Percentiles rank a stretch among this genome's conserved stretches.
Evolutionary conservation across 83 land plant genomes (phyloP).

Genomic region (Picea engelmannii): DNA sequence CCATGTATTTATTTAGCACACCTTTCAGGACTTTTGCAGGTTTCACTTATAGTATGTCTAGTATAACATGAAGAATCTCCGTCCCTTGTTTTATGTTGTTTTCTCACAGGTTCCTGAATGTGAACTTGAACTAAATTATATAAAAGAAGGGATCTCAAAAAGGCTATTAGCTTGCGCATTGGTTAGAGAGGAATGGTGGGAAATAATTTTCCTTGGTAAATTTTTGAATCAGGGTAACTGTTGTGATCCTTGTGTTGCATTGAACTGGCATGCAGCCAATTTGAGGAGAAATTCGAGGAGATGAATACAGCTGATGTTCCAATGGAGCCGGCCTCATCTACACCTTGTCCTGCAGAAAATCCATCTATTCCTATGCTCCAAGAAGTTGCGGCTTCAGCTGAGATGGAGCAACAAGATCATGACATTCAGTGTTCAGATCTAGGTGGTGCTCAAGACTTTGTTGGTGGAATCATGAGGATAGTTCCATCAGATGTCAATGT

Average conservation of each 20-base stretch:
- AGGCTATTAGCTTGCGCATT: no score
- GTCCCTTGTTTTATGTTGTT: no score
- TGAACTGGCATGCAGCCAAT: constrained; percentile 52
- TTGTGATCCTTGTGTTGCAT: background rate
- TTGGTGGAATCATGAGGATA: constrained; percentile 79
- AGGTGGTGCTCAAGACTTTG: constrained; percentile 52
- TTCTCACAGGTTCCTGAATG: no score
- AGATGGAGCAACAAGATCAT: constrained; percentile 21
- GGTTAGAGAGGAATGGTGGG: no score
- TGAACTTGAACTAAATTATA: no score
- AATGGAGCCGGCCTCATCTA: constrained; percentile 23
- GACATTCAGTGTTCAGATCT: constrained; percentile 31
- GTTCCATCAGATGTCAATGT: constrained; percentile 78
- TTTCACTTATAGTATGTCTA: background rate
- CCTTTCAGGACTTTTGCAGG: background rate
- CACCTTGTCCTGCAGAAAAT: constrained; percentile 22
- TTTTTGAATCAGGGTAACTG: no score
- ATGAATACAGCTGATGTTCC: constrained; percentile 53
- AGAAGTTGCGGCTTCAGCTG: constrained; percentile 7
- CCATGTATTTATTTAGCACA: background rate
- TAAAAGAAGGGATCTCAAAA: background rate
- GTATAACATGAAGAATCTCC: no score
- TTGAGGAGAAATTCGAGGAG: constrained; percentile 93
- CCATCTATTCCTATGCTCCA: constrained; percentile 9
- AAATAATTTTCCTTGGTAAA: no score